Evolutionary conservation across 345 rosid species (phyloP), one percentile per base, ranked within the genome.

Genomic region (Lagerstroemia speciosa): DNA sequence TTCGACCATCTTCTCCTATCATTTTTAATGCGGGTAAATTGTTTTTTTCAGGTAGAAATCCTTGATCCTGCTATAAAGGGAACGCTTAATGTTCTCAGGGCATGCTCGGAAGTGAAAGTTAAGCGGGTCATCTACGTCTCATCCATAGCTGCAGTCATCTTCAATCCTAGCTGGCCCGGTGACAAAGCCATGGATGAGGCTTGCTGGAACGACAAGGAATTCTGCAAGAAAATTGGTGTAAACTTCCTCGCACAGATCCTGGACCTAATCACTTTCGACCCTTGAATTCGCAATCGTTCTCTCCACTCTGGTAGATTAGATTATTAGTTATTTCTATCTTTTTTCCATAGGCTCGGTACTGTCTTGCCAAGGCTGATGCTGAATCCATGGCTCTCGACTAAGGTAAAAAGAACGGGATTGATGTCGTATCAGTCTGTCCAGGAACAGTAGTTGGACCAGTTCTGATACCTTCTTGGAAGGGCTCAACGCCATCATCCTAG

Each of bases 351-450:
- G 81, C 82, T 41, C 85, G 93, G 96, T 89, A 91, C 75, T 70
- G 77, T 72, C 65, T 82, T 66, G 74, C 93, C 27, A 91, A 91
- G 81, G 83, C 90, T 38, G 78, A 67, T 79, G 97, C 91, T 15
- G 98, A 86, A 71, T 78, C 72, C 55, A 78, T 75, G 68, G 93
- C 94, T 74, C 68, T 84, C 16, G 86, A 84, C 57, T 87, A 76
- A 57, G 90, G 82, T 11, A 86, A 79, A 67, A 77, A 24, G 63
- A 78, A 45, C 6, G 87, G 87, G 24, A 85, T 91, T 64, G 75
- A 86, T 72, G 76, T 89, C 2, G 85, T 89, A 8, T 71, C 83
- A 2, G 52, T 90, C 38, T 84, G 84, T 53, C 96, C 96, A 31
- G 71, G 81, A 67, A 46, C n/a, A n/a, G n/a, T n/a, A n/a, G n/a